phyloP scores from a whole-genome alignment of 352 stramenopile genomes.

The Stephanocyclus meneghinianus region DNA sequence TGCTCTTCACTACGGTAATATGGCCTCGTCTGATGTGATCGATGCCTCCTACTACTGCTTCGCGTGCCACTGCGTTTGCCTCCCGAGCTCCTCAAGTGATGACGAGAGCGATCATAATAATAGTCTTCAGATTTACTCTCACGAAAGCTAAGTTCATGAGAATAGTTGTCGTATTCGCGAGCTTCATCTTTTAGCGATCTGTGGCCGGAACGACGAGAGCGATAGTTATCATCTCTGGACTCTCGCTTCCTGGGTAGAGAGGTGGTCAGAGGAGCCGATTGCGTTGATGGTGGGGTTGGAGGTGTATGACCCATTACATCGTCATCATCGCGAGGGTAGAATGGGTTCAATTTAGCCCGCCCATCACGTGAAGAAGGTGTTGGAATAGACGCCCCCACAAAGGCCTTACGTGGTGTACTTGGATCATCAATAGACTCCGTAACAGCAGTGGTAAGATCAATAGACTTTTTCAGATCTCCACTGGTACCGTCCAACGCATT shows the following conservation, averaged over 20 bases:
- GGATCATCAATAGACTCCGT: conserved; percentile 14
- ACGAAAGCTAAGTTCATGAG: conserved; percentile 1
- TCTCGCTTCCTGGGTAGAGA: background rate
- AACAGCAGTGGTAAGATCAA: conserved; percentile 24
- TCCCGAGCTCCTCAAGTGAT: background rate
- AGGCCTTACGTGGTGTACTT: conserved; percentile 2
- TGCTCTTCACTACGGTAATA: conserved; percentile 11
- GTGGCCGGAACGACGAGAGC: background rate
- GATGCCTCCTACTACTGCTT: conserved; percentile 19
- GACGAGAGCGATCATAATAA: background rate
- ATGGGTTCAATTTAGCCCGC: background rate
- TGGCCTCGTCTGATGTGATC: background rate
- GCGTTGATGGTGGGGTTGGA: conserved; percentile 16
- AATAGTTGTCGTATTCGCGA: conserved; percentile 4
- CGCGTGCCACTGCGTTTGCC: background rate
- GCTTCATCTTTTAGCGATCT: background rate
- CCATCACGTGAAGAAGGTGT: background rate
- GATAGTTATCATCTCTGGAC: conserved; percentile 17
- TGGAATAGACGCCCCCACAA: background rate
- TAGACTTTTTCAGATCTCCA: conserved; percentile 17
- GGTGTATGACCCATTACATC: background rate
- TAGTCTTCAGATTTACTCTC: conserved; percentile 19
- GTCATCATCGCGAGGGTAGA: background rate
- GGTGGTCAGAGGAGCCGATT: conserved; percentile 2
- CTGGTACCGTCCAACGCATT: conserved; percentile 1